Evolutionary conservation across 257 asterid species (phyloP).

Genomic region (Primulina eburnea): DNA sequence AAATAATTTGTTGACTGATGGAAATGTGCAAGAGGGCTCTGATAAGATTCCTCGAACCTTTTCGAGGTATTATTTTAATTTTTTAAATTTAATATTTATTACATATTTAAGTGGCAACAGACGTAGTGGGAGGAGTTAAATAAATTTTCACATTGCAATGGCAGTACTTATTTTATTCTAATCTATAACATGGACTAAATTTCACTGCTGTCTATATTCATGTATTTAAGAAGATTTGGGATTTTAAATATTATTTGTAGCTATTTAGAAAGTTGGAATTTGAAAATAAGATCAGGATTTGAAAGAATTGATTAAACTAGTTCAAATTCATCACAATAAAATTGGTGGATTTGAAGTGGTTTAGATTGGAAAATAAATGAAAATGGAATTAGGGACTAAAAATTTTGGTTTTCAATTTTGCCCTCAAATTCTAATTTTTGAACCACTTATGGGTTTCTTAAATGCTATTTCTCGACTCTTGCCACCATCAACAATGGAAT

Average conservation of each 20-base stretch:
- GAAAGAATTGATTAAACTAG: too few species aligned
- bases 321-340: background rate
- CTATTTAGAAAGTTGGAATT: background rate
- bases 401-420: too few species aligned
- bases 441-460: background rate
- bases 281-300: background rate
- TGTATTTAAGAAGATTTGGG: background rate
- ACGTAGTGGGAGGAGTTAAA: too few species aligned
- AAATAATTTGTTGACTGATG: slow-evolving; percentile 41
- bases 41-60: slow-evolving; percentile 38
- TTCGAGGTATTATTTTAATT: slow-evolving; percentile 34
- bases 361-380: background rate
- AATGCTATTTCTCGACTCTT: background rate
- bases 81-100: too few species aligned
- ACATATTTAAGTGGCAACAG: too few species aligned
- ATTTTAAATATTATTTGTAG: too few species aligned
- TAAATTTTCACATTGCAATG: too few species aligned
- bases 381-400: background rate
- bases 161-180: too few species aligned
- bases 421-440: background rate
- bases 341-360: background rate
- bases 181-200: too few species aligned
- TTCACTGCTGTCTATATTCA: background rate
- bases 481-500: background rate
- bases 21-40: slow-evolving; percentile 29